Conservation (phyloP, 169 alveolate species). For the Plasmodium malariae region DNA sequence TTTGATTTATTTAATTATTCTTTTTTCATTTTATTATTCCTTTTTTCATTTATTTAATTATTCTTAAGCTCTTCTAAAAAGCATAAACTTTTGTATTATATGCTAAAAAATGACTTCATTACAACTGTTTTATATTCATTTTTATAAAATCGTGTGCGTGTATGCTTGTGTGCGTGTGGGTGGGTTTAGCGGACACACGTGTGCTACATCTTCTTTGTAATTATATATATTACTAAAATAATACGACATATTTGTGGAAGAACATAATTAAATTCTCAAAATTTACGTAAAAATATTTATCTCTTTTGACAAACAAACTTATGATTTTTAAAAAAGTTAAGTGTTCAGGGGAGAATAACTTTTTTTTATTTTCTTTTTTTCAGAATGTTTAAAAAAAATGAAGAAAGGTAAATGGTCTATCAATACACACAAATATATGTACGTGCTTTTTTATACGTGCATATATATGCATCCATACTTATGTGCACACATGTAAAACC, state of each 20-base stretch:
- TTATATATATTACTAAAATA: no score
- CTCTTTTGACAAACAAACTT: slow-evolving; percentile 22
- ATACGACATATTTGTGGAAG: no score
- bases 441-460: no score
- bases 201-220: no score
- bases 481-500: not conserved
- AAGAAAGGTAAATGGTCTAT: no score
- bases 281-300: not conserved
- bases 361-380: no score
- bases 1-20: no score
- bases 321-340: not conserved
- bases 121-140: not conserved
- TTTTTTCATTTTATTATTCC: no score
- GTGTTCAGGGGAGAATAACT: not conserved
- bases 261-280: no score
- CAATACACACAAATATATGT: not conserved
- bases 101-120: not conserved
- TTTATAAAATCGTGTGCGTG: not conserved
- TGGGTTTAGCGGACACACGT: no score
- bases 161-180: not conserved
- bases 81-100: slow-evolving; percentile 4
- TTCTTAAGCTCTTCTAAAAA: slow-evolving; percentile 13
- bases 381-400: no score
- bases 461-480: not conserved
- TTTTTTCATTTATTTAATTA: not conserved